A percentile compares a stretch with the other conserved stretches of the same genome.
Evolutionary conservation across 768 basidiomycete species (phyloP).

Genomic region (Kondoa malvinella): DNA sequence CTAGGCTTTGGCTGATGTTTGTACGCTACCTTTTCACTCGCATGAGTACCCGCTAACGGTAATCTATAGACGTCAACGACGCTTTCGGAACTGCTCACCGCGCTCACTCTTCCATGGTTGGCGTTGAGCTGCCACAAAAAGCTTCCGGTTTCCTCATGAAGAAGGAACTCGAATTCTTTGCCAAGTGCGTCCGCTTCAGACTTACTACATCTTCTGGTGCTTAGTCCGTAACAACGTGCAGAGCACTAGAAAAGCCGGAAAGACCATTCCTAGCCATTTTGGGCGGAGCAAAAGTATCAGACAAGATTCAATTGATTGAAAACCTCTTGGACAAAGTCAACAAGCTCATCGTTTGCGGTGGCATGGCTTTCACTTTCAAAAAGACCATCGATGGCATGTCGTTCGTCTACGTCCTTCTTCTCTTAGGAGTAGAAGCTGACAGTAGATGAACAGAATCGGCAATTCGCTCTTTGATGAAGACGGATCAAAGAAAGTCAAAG

Average conservation of each 20-base stretch:
- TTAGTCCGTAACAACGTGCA: not conserved
- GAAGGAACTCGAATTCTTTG: conserved; percentile 97
- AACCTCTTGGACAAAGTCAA: conserved; percentile 99
- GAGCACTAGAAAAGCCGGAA: conserved; percentile 76
- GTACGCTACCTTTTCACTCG: not conserved
- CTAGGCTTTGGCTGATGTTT: conserved; percentile 64
- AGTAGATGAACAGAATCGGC: conserved; percentile 42
- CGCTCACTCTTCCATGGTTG: conserved; percentile 97
- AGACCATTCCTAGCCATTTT: conserved; percentile 94
- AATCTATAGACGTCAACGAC: conserved; percentile 58
- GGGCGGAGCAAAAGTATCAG: conserved; percentile 95
- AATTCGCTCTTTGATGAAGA: conserved; percentile 80
- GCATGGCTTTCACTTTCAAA: conserved; percentile 99
- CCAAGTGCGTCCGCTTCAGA: conserved; percentile 40
- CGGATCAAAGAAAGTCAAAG: conserved; percentile 68
- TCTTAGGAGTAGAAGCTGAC: not conserved
- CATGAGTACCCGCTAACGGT: too few relatives aligned
- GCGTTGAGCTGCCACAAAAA: conserved; percentile 74
- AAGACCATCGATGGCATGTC: conserved; percentile 69
- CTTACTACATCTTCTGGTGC: not conserved
- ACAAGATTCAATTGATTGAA: conserved; percentile 97
- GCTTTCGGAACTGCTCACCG: conserved; percentile 98
- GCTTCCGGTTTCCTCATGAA: conserved; percentile 94
- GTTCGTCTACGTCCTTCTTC: conserved; percentile 26
- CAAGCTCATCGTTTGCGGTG: conserved; percentile 87